phyloP scores from a whole-genome alignment of 2,329 filamentous ascomycete species.

The Scedosporium aurantiacum region DNA sequence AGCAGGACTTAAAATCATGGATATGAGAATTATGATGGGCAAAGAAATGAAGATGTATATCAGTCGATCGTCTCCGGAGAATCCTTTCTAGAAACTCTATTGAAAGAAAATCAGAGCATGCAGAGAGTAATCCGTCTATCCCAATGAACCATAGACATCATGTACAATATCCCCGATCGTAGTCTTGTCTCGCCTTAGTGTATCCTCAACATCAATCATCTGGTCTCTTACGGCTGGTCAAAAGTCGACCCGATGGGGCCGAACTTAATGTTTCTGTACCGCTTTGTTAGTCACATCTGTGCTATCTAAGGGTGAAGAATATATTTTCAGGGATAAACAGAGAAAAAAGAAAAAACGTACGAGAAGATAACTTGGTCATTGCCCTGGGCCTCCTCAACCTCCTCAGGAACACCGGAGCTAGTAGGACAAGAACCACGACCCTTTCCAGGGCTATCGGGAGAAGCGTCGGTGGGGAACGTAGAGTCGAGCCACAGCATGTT shows the following conservation, averaged over 20 bases:
- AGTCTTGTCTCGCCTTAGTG: not conserved
- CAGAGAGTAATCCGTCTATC: not conserved
- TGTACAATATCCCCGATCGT: not conserved
- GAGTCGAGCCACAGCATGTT: constrained; percentile 70
- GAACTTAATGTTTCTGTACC: constrained; percentile 28
- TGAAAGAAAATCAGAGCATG: not conserved
- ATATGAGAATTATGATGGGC: not conserved
- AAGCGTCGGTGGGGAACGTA: constrained; percentile 37
- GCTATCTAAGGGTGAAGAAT: not conserved
- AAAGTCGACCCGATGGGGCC: constrained; percentile 35
- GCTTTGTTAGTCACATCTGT: not conserved
- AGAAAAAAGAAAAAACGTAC: not conserved
- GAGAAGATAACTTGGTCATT: not conserved
- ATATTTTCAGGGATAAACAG: not conserved
- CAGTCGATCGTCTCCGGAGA: not conserved
- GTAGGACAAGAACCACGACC: constrained; percentile 15
- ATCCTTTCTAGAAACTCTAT: not conserved
- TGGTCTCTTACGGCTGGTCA: not conserved
- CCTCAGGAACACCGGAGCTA: constrained; percentile 14
- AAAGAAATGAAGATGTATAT: not conserved
- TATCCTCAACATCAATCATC: not conserved
- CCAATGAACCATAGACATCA: not conserved
- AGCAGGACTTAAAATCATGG: not conserved
- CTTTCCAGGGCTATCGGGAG: constrained; percentile 12
- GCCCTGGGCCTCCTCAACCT: constrained; percentile 10